Evolutionary conservation across 345 rosid species (phyloP), one percentile per base, ranked within the genome.

Genomic region (Hibiscus trionum): DNA sequence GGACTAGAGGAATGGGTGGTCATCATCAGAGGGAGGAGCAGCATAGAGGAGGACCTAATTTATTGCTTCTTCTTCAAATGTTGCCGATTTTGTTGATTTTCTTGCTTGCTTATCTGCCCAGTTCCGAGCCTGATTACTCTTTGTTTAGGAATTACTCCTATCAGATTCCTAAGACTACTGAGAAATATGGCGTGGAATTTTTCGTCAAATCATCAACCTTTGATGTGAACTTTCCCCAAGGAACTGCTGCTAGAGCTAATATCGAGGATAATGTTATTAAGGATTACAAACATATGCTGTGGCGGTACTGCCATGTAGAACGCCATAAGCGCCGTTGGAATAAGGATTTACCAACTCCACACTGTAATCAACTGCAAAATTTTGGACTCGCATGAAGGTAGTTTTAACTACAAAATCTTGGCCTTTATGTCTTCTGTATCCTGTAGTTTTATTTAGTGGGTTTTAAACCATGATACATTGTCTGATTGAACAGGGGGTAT

Each of bases 271-370:
- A 71, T 71, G 94, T 93, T 78, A 72, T 90, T 61, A 88, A 82
- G 81, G 97, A 93, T 60, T 87, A 88, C 79, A 91, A 71, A 73
- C 79, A 77, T 72, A 66, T 87, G 85, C 84, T 88, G 44, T 79
- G 85, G 86, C 90, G 93, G 59, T 83, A 84, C 33, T 91, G 98
- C 78, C 86, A 89, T 7, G 46, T 86, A 29, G 98, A 93, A 80
- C 76, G 80, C 76, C 97, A 88, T 79, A 90, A 85, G 80, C 87
- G 87, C 56, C 86, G 80, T 16, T 93, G 96, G 97, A 91, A 77
- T 84, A 89, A 70, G 84, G 85, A 87, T 76, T 60, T 89, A 78
- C 97, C 90, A 8, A 86, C 88, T 46, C 96, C 97, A 57, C 83
- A 82, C 84, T 93, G 98, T 75, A 75, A 77, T 63, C 90, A 88